Evolutionary conservation across 352 stramenopile genomes (phyloP), one percentile per base, ranked within the genome.

Genomic region (Pelagophyceae sp.): DNA sequence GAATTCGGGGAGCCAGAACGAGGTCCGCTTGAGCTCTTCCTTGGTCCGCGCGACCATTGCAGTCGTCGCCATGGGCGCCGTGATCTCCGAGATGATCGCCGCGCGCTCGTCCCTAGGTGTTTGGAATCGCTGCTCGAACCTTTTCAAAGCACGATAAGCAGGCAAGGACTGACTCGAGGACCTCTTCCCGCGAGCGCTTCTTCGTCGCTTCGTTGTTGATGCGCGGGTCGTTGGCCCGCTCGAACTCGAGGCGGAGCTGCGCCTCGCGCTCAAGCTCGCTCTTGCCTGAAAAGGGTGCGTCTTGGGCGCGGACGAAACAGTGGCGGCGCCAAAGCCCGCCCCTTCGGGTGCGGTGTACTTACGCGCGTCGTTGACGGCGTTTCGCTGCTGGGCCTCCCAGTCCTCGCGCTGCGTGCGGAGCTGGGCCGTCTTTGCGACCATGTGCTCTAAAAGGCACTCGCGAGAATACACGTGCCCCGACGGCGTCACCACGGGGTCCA

Each of bases 401-500:
- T 5, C 11, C 20, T 50, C 67, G 15, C 67, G 33, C 38, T 11
- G 15, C 35, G 15, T 11, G 35, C 58, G 51, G 15, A 74, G 67
- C 33, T 74, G 35, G 35, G 33, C 67, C 15, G 0, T 5, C 67
- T 74, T 74, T 2, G 67, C 35, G 15, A 74, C 67, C 5, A 74
- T 6, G 67, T 74, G 67, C 67, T 74, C 67, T 0, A 60, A 31
- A 54, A 54, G 25, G 2, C 5, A 25, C 67, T 74, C 67, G 67
- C 67, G 67, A 1, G 67, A 74, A 37, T 74, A 74, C 3, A 74
- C 29, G 67, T 74, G 67, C 35, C 67, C 67, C 17, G 33, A 54
- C 15, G 67, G 67, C 67, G 67, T 74, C 35, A n/a, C 33, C 2
- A 74, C 67, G 67, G 67, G 67, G 67, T 74, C 67, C 35, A 58